Evolutionary conservation across 345 rosid species (phyloP).

Genomic region (Brassica cretica): DNA sequence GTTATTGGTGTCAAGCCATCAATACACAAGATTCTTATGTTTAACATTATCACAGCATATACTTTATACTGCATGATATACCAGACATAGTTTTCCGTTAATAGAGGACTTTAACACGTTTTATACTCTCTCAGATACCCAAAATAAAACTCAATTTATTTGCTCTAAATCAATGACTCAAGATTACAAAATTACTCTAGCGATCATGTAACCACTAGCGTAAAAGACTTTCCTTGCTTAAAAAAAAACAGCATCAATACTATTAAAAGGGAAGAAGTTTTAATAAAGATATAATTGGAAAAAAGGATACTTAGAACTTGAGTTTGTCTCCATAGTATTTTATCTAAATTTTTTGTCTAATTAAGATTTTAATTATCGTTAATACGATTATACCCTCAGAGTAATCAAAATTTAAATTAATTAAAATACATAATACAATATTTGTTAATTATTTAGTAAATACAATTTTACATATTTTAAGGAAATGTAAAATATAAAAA

Average conservation of each 20-base stretch:
- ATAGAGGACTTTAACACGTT: constrained; percentile 12
- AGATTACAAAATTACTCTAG: not conserved
- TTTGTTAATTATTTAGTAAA: too few relatives aligned
- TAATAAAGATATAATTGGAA: too few relatives aligned
- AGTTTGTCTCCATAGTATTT: too few relatives aligned
- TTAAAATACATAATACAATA: too few relatives aligned
- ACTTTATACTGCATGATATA: not conserved
- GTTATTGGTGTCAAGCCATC: constrained; percentile 18
- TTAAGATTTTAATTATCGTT: too few relatives aligned
- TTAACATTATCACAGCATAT: constrained; percentile 1
- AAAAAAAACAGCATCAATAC: not conserved
- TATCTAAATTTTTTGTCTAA: too few relatives aligned
- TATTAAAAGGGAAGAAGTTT: too few relatives aligned
- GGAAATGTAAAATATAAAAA: too few relatives aligned
- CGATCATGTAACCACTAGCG: not conserved
- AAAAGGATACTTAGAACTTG: too few relatives aligned
- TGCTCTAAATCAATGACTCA: not conserved
- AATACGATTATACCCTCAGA: too few relatives aligned
- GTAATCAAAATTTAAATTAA: too few relatives aligned
- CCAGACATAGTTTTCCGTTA: not conserved
- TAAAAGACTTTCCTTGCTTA: not conserved
- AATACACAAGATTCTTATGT: not conserved
- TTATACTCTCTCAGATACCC: constrained; percentile 17
- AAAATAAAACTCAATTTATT: not conserved
- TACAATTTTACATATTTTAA: too few relatives aligned